phyloP scores from a whole-genome alignment of 805 yeast genomes.

The Candida boidinii region DNA sequence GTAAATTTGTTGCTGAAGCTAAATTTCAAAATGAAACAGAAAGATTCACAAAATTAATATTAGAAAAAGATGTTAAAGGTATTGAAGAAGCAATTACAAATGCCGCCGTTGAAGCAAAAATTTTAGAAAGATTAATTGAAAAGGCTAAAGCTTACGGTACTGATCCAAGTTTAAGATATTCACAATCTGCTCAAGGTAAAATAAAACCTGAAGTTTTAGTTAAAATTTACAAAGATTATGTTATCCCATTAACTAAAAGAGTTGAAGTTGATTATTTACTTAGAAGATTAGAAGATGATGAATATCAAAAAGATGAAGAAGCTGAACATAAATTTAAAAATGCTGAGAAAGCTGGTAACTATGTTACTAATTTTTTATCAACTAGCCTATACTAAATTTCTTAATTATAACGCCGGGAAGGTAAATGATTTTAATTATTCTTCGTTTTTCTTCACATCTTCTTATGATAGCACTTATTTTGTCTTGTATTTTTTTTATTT shows the following conservation, averaged over 20 bases:
- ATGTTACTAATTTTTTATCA: slow-evolving; percentile 16
- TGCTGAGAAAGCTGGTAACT: slow-evolving; percentile 11
- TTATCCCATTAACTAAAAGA: slow-evolving; percentile 89
- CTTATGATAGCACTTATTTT: no score
- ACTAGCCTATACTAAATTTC: slow-evolving; percentile 11
- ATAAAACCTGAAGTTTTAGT: slow-evolving; percentile 80
- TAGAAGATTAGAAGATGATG: slow-evolving; percentile 62
- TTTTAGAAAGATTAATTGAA: slow-evolving; percentile 64
- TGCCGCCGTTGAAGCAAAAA: slow-evolving; percentile 75
- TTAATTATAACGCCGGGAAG: neutral
- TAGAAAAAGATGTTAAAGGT: slow-evolving; percentile 56
- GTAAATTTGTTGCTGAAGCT: slow-evolving; percentile 95
- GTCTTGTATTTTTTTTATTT: slow-evolving; percentile 3
- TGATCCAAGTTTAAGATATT: slow-evolving; percentile 71
- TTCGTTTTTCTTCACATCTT: slow-evolving; percentile 1
- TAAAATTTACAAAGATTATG: slow-evolving; percentile 73
- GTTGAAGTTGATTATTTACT: slow-evolving; percentile 90
- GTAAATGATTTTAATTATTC: no score
- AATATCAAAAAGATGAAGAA: slow-evolving; percentile 20
- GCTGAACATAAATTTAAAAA: slow-evolving; percentile 2
- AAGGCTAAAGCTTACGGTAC: slow-evolving; percentile 86
- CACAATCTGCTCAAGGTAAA: slow-evolving; percentile 61
- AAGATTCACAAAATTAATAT: slow-evolving; percentile 55
- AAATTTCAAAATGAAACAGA: slow-evolving; percentile 68
- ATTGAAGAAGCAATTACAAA: slow-evolving; percentile 81